These are phyloP conservation scores for Arthrinium phaeospermum DNA, from an alignment of 2,329 filamentous ascomycete species.

Conservation along the genomic window DNA sequence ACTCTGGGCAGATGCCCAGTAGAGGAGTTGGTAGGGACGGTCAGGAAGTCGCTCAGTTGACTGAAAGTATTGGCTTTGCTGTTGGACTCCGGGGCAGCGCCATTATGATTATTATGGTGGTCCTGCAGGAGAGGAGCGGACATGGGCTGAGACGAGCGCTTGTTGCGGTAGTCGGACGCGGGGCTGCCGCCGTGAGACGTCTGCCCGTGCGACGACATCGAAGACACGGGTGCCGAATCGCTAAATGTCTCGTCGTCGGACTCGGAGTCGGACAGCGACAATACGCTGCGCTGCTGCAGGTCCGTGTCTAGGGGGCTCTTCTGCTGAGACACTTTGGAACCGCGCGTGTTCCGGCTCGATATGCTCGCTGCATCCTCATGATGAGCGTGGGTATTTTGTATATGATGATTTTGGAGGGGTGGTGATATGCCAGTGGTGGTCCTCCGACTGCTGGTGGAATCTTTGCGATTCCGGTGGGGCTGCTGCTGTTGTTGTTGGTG, in stretches of 20 bases:
- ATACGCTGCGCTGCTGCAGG: slow-evolving; percentile 59
- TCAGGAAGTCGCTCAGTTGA: slow-evolving; percentile 48
- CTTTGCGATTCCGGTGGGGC: slow-evolving; percentile 33
- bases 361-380: slow-evolving; percentile 53
- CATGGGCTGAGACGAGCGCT: not conserved
- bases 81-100: slow-evolving; percentile 17
- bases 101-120: not conserved
- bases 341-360: slow-evolving; percentile 61
- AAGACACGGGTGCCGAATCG: slow-evolving; percentile 40
- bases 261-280: slow-evolving; percentile 61
- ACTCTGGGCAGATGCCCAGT: not conserved
- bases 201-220: slow-evolving; percentile 39
- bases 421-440: slow-evolving; percentile 2
- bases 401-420: slow-evolving; percentile 32
- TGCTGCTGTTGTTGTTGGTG: not conserved
- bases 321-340: slow-evolving; percentile 58
- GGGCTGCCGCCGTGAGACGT: slow-evolving; percentile 30
- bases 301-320: slow-evolving; percentile 57
- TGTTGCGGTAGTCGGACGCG: slow-evolving; percentile 24
- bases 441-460: slow-evolving; percentile 32
- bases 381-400: slow-evolving; percentile 26
- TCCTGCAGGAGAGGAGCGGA: not conserved
- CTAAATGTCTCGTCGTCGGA: slow-evolving; percentile 56
- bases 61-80: slow-evolving; percentile 43
- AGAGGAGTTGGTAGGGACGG: slow-evolving; percentile 42